Evolutionary conservation across 345 rosid genomes (phyloP).

Genomic region (Cardiospermum halicacabum): DNA sequence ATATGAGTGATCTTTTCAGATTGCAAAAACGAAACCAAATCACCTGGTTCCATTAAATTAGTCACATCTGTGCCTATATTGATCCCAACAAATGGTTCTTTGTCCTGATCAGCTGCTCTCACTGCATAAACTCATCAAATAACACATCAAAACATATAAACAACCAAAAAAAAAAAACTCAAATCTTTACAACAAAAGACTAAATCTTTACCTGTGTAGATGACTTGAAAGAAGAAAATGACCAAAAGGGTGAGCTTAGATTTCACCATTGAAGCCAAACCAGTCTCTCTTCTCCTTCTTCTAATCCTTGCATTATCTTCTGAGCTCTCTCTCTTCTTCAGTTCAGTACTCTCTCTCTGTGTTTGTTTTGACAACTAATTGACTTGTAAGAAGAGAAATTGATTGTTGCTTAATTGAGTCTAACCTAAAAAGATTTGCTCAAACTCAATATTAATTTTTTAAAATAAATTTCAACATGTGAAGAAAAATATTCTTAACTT

Average conservation of each 20-base stretch:
- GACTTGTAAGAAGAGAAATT: constrained; percentile 18
- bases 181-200: background rate
- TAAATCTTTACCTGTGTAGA: constrained; percentile 18
- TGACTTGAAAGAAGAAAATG: constrained; percentile 28
- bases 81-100: constrained; percentile 73
- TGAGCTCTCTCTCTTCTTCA: background rate
- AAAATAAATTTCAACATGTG: constrained; percentile 17
- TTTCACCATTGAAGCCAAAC: constrained; percentile 60
- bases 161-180: background rate
- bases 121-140: constrained; percentile 22
- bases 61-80: constrained; percentile 82
- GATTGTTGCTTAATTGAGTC: too few species aligned
- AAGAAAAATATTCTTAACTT: constrained; percentile 9
- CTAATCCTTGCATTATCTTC: constrained; percentile 73
- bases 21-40: constrained; percentile 62
- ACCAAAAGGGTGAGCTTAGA: constrained; percentile 33
- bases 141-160: constrained; percentile 8
- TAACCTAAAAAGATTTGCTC: constrained; percentile 1
- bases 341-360: constrained; percentile 5
- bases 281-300: constrained; percentile 37
- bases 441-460: background rate
- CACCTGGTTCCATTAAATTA: constrained; percentile 39
- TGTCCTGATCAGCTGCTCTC: constrained; percentile 40
- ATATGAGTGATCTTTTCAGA: constrained; percentile 69
- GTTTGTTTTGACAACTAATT: constrained; percentile 1